Evolutionary conservation across 345 rosid genomes (phyloP).

Genomic region (Syzygium jambos): DNA sequence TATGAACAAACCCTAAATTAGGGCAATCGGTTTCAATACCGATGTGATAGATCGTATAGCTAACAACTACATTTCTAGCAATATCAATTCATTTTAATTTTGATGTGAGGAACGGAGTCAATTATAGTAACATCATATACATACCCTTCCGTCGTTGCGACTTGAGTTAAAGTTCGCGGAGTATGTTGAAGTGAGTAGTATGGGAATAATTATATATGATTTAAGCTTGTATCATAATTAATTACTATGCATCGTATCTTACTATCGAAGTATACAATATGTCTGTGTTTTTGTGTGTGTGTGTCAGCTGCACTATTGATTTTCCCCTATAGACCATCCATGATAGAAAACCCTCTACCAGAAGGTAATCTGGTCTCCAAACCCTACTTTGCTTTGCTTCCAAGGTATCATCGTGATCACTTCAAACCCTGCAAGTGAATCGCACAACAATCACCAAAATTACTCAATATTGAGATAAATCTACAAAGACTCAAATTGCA

Average conservation of each 20-base stretch:
- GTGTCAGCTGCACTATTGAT: no score
- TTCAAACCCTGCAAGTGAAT: not conserved
- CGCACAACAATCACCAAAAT: no score
- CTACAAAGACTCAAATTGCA: not conserved
- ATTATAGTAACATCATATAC: not conserved
- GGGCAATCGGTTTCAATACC: not conserved
- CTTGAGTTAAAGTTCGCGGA: not conserved
- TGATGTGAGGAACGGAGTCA: not conserved
- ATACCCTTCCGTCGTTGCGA: not conserved
- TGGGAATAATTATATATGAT: not conserved
- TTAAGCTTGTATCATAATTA: not conserved
- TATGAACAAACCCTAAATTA: not conserved
- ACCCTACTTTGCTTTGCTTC: not conserved
- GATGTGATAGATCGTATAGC: not conserved
- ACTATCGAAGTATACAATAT: not conserved
- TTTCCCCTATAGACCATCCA: not conserved
- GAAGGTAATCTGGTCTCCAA: not conserved
- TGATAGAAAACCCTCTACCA: not conserved
- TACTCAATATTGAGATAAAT: no score
- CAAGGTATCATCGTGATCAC: not conserved
- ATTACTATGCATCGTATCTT: not conserved
- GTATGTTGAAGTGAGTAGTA: not conserved
- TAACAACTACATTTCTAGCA: accelerated
- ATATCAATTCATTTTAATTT: not conserved
- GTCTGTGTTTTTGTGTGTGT: not conserved